phyloP scores from a whole-genome alignment of 163 green algal genomes.

The Coccomyxa subellipsoidea region DNA sequence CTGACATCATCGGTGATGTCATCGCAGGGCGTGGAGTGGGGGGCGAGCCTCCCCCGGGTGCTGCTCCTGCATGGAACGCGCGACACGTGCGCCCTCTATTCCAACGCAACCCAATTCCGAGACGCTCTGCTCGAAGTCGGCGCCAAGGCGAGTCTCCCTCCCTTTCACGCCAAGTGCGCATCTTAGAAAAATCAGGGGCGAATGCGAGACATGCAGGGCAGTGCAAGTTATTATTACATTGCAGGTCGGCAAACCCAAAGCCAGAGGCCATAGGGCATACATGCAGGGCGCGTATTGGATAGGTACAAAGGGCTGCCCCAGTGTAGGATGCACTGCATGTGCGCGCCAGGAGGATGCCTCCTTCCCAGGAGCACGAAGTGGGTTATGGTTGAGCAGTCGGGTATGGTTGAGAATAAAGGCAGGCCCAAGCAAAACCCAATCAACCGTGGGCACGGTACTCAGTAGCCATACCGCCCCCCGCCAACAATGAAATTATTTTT shows the following conservation, averaged over 20 bases:
- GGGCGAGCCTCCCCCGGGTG: slow-evolving; percentile 53
- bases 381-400: neutral
- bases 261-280: too few species aligned
- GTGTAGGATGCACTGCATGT: too few species aligned
- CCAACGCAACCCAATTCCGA: slow-evolving; percentile 52
- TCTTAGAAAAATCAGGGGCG: neutral
- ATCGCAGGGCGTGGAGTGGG: slow-evolving; percentile 19
- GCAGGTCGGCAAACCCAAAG: too few species aligned
- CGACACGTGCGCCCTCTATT: slow-evolving; percentile 69
- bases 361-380: neutral
- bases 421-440: neutral
- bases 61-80: slow-evolving; percentile 78
- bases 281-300: too few species aligned
- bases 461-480: too few species aligned
- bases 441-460: too few species aligned
- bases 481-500: too few species aligned
- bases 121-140: slow-evolving; percentile 49
- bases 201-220: neutral
- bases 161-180: neutral
- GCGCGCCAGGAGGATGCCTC: neutral
- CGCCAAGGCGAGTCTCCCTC: neutral
- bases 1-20: slow-evolving; percentile 22
- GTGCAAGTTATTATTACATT: neutral
- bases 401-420: neutral
- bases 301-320: too few species aligned